phyloP scores from a whole-genome alignment of 805 yeast species.

The Hanseniaspora vineae region DNA sequence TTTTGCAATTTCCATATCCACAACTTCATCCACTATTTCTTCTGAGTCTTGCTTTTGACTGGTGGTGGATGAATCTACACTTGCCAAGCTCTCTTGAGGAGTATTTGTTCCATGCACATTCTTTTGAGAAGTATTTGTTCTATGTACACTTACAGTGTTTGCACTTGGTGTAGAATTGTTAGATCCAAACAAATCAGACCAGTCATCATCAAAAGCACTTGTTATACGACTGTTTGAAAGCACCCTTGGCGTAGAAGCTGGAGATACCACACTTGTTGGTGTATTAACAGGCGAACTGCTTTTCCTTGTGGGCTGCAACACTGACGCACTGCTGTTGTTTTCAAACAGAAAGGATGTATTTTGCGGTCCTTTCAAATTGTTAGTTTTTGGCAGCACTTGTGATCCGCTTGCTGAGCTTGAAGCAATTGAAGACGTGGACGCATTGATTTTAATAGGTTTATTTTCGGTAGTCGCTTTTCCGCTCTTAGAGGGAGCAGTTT shows the following conservation, averaged over 20 bases:
- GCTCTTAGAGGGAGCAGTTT: conserved; percentile 1
- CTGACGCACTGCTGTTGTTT: not conserved
- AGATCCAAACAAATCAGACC: not conserved
- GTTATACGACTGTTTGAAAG: not conserved
- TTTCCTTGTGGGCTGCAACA: not conserved
- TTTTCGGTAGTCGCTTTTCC: not conserved
- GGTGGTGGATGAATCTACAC: too few species aligned
- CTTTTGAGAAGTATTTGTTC: not conserved
- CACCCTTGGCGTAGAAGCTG: not conserved
- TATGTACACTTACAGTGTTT: too few species aligned
- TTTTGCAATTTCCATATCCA: conserved; percentile 23
- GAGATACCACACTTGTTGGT: not conserved
- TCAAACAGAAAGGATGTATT: too few species aligned
- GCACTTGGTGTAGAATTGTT: not conserved
- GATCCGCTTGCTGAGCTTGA: too few species aligned
- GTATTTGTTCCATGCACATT: too few species aligned
- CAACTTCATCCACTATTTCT: conserved; percentile 18
- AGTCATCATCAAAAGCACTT: not conserved
- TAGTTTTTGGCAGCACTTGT: too few species aligned
- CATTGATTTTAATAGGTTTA: too few species aligned
- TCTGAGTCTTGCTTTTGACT: too few species aligned
- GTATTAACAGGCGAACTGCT: not conserved
- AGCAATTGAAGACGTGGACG: too few species aligned
- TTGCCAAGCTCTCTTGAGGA: too few species aligned
- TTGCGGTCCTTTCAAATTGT: too few species aligned